Evolutionary conservation across 768 basidiomycete genomes (phyloP), one percentile per base, ranked within the genome.

Genomic region (Amanita inopinata): DNA sequence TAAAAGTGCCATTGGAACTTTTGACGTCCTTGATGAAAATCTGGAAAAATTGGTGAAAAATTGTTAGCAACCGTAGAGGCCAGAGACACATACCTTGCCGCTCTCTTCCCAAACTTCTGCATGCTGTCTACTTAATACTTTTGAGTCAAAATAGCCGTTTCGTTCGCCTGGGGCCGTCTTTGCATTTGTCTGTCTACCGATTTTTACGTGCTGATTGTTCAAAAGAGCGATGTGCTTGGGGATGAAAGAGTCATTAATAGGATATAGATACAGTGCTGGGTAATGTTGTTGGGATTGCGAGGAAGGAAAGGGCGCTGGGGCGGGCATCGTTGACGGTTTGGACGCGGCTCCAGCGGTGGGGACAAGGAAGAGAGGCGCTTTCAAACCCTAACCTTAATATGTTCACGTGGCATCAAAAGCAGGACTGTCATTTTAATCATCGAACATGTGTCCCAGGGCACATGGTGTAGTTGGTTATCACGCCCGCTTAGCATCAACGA

Each of bases 1-100:
- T 92, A 59, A 98, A 99, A 4, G 96, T 99, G 1, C 96, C 96
- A 50, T 99, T 99, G 1, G 89, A 92, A 50, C 86, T 90, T 68
- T 94, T 94, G 57, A 97, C 91, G 61, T 98, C 96, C 63, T 91
- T 94, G 71, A 99, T 98, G 69, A 67, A 94, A 62, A 98, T 92
- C 91, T 97, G 34, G 23, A 3, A 46, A 45, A 47, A 42, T 23
- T 49, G 50, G 33, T 47, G 38, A 41, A 38, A 46, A 25, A 33
- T 12, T 38, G 33, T 35, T 8, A 11, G 19, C 15, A 31, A 17
- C 20, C n/a, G 41, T 17, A 19, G 4, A n/a, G 36, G 32, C 24
- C 27, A 27, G 45, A 32, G 20, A 18, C 69, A 38, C 37, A n/a
- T n/a, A 90, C 92, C 78, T 94, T 94, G 34, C 76, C 79, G 32